Base-by-base conservation (phyloP, 257 asterid species). In the Nicotiana noctiflora region DNA sequence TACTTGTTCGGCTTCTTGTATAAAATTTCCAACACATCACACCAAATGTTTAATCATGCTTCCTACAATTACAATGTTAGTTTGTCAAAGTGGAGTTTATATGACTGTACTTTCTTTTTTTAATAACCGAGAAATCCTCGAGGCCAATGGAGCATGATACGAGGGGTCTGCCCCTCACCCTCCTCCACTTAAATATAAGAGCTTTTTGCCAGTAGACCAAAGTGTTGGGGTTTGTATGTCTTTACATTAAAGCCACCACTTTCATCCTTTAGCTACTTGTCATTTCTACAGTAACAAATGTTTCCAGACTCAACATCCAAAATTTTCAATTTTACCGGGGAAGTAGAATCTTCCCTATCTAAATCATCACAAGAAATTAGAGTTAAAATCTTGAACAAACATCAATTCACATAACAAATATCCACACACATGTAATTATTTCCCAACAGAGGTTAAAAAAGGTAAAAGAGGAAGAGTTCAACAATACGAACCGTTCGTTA, bases 401-500 rank as follows among this genome's bases (percentile, higher is more conserved):
- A n/a, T 37, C 76, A 67, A 51, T 46, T 21, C 37, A 14, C 15
- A 72, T 14, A 72, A 72, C 78, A 72, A 46, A 14, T 13, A 46
- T 72, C 21, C 78, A 70, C 37, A 78, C 13, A 59, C 5, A 53
- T 6, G 6, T 52, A 40, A 40, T 40, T 40, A 81, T 15, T 7
- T 13, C 21, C 2, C 10, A 67, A 57, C 12, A 37, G 8, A 8
- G 1, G 49, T 1, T 62, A 23, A 40, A 32, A 70, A 29, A 51
- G 1, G n/a, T 3, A 74, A 75, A 60, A 56, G 76, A 37, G 62
- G 62, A 72, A 46, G 15, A 49, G 15, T 49, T 72, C 1, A 46
- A 70, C 13, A 23, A 44, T 32, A 62, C 84, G 15, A 21, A 92
- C 98, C 93, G 86, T 84, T 89, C 94, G 85, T 94, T 86, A 40